Evolutionary conservation across 1,284 basidiomycete species (phyloP).

Genomic region (Thelephora terrestris): DNA sequence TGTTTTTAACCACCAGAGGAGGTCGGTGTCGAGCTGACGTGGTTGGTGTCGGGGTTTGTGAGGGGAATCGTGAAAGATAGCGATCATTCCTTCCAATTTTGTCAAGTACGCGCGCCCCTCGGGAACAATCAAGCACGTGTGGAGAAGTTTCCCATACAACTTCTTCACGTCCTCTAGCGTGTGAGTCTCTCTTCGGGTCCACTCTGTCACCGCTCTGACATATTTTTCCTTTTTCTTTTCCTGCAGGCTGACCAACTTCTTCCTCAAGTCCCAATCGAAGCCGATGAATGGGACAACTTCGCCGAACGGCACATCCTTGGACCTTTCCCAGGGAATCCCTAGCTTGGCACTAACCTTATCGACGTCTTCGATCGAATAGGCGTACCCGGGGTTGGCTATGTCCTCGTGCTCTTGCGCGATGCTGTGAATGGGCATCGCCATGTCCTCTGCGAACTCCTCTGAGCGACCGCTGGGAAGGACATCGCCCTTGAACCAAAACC

Average conservation of each 20-base stretch:
- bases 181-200: neutral
- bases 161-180: conserved; percentile 1
- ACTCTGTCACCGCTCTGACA: neutral
- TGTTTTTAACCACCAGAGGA: conserved; percentile 23
- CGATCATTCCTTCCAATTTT: no score
- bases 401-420: conserved; percentile 2
- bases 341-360: neutral
- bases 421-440: conserved; percentile 8
- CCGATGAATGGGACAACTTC: no score
- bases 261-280: conserved; percentile 4
- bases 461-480: conserved; percentile 3
- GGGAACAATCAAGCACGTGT: conserved; percentile 24
- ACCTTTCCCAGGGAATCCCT: conserved; percentile 5
- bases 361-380: neutral
- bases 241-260: neutral
- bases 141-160: conserved; percentile 7
- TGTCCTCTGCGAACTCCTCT: conserved; percentile 15
- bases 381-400: no score
- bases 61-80: no score
- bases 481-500: conserved; percentile 23
- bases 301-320: conserved; percentile 5
- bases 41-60: conserved; percentile 9
- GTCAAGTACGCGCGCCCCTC: no score
- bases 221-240: conserved; percentile 5
- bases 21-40: conserved; percentile 28